Evolutionary conservation across 2,329 filamentous ascomycete genomes (phyloP).

Genomic region (Diaporthe citrichinensis): DNA sequence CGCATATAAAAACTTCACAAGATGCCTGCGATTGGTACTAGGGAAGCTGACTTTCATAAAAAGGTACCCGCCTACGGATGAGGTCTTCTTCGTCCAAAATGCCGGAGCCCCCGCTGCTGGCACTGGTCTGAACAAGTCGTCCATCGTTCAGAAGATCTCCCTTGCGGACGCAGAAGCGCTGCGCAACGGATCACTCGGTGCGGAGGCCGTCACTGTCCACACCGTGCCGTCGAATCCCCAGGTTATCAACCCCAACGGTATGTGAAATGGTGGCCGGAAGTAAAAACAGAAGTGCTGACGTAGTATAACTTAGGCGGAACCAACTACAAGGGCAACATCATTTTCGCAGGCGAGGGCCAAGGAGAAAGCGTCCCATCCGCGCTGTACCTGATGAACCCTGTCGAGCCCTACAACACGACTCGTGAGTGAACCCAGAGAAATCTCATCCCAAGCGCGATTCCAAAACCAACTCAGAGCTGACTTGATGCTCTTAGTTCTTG

Average conservation of each 20-base stretch:
- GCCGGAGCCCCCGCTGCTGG: constrained; percentile 61
- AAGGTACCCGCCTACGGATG: constrained; percentile 60
- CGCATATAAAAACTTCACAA: constrained; percentile 31
- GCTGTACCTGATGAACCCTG: constrained; percentile 59
- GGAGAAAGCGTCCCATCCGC: not conserved
- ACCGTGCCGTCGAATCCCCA: constrained; percentile 57
- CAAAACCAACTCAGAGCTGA: not conserved
- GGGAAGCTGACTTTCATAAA: not conserved
- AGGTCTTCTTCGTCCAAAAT: constrained; percentile 68
- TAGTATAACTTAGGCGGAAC: constrained; percentile 52
- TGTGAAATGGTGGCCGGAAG: not conserved
- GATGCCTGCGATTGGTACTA: too few species aligned
- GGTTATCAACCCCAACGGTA: constrained; percentile 66
- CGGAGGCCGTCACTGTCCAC: constrained; percentile 53
- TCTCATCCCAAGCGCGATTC: not conserved
- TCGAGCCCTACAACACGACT: constrained; percentile 64
- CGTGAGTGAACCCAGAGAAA: constrained; percentile 47
- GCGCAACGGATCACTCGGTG: constrained; percentile 50
- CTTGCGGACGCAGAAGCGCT: constrained; percentile 56
- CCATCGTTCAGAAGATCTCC: constrained; percentile 64
- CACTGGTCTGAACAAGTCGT: constrained; percentile 64
- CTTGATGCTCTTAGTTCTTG: constrained; percentile 53
- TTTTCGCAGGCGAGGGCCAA: constrained; percentile 23
- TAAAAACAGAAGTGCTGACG: not conserved
- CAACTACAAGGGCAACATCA: constrained; percentile 24